Percentiles rank a stretch among this genome's conserved stretches.
Evolutionary conservation across 306 rosid species (phyloP).

Genomic region (Lathyrus aphaca): DNA sequence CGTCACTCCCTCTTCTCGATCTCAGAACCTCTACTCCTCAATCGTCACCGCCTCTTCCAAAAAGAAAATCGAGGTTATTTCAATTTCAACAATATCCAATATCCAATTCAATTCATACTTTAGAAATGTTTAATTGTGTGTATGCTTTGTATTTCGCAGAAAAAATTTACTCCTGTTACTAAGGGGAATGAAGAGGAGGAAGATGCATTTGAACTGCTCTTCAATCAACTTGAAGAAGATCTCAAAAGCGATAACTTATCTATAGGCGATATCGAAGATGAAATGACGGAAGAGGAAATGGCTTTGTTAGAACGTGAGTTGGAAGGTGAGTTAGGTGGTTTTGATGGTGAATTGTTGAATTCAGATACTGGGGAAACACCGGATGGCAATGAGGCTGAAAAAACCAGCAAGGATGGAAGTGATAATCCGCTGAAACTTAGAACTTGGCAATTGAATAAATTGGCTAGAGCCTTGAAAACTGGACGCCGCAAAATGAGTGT

Average conservation of each 20-base stretch:
- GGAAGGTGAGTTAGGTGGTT: constrained; percentile 53
- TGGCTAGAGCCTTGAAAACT: constrained; percentile 74
- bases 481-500: constrained; percentile 91
- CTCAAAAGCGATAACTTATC: constrained; percentile 65
- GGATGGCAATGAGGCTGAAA: constrained; percentile 33
- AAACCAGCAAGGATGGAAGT: constrained; percentile 31
- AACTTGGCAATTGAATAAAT: constrained; percentile 80
- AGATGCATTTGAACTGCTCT: constrained; percentile 73
- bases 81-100: neutral
- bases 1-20: constrained; percentile 48
- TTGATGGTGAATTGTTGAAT: constrained; percentile 38
- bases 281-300: constrained; percentile 68
- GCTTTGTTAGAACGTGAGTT: constrained; percentile 66
- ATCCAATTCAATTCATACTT: neutral
- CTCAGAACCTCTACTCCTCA: constrained; percentile 39
- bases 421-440: constrained; percentile 55
- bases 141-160: constrained; percentile 39
- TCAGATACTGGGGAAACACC: constrained; percentile 33
- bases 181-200: constrained; percentile 58
- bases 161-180: constrained; percentile 39
- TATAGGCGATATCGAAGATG: constrained; percentile 48
- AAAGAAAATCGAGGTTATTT: constrained; percentile 57
- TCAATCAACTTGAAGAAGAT: constrained; percentile 81
- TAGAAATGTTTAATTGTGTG: neutral
- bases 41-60: constrained; percentile 51